phyloP scores from a whole-genome alignment of 768 basidiomycete genomes.

The Ephemerocybe angulata region DNA sequence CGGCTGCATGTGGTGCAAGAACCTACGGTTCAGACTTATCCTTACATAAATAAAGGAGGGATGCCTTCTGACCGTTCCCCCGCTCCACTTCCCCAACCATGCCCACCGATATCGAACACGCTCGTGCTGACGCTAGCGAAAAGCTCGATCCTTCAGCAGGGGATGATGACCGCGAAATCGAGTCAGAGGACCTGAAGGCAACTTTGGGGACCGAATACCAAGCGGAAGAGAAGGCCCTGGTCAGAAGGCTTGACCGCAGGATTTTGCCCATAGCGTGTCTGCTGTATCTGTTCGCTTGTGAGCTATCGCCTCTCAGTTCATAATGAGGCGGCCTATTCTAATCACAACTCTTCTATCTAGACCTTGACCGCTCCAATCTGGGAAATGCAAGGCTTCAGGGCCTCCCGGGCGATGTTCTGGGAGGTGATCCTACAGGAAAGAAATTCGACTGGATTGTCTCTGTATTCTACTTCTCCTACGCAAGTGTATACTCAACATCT shows the following conservation, averaged over 20 bases:
- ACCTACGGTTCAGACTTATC: too few relatives aligned
- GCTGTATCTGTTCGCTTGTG: constrained; percentile 76
- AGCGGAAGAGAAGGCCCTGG: constrained; percentile 47
- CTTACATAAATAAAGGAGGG: too few relatives aligned
- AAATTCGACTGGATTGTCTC: constrained; percentile 80
- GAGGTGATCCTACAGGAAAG: constrained; percentile 63
- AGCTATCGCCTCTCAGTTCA: constrained; percentile 23
- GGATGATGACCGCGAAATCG: background rate
- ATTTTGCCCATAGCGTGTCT: constrained; percentile 71
- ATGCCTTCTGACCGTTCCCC: too few relatives aligned
- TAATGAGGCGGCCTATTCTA: background rate
- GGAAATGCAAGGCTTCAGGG: constrained; percentile 79
- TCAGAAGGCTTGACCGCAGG: constrained; percentile 62
- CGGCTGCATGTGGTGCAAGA: too few relatives aligned
- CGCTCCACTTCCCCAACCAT: background rate
- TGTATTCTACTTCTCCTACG: constrained; percentile 77
- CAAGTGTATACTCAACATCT: constrained; percentile 24
- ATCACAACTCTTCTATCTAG: constrained; percentile 22
- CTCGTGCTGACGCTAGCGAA: background rate
- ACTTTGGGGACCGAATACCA: background rate
- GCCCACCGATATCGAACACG: background rate
- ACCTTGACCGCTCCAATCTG: constrained; percentile 73
- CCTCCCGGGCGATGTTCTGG: constrained; percentile 58
- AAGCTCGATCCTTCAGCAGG: background rate
- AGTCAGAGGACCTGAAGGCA: background rate